Conservation (phyloP, 768 basidiomycete genomes). For the Termitomyces sp. region DNA sequence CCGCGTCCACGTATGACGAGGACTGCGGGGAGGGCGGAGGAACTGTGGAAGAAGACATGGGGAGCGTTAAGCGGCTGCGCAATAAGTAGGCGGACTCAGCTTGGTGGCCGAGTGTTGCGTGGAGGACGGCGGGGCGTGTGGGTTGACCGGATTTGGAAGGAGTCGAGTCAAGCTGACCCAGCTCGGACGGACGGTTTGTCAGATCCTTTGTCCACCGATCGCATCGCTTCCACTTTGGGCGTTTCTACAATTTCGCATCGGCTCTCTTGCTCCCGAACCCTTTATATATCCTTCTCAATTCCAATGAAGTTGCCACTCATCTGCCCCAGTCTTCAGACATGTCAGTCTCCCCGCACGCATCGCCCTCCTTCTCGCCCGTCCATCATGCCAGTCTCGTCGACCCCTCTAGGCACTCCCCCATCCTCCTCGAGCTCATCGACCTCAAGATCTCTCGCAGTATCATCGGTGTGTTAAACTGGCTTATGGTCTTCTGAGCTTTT, state of each 20-base stretch:
- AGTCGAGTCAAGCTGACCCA: conserved; percentile 15
- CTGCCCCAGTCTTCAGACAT: conserved; percentile 21
- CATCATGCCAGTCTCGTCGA: conserved; percentile 58
- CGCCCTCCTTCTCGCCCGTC: conserved; percentile 29
- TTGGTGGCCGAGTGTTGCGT: conserved; percentile 8
- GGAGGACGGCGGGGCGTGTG: conserved; percentile 13
- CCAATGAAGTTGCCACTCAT: conserved; percentile 16
- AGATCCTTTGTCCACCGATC: conserved; percentile 23
- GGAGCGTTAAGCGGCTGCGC: conserved; percentile 3
- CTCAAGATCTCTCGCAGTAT: conserved; percentile 58
- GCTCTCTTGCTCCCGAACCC: conserved; percentile 29
- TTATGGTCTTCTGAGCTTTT: neutral
- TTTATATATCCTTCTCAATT: conserved; percentile 29
- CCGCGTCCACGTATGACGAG: neutral
- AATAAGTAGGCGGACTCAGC: neutral
- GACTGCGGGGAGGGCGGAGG: neutral
- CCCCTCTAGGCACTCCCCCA: conserved; percentile 58
- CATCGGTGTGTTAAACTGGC: conserved; percentile 51
- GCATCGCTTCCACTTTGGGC: conserved; percentile 17
- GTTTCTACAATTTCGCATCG: conserved; percentile 24
- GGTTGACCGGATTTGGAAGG: conserved; percentile 11
- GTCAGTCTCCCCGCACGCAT: conserved; percentile 21
- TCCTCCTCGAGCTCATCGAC: conserved; percentile 66
- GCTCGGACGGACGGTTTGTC: conserved; percentile 19
- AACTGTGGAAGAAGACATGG: neutral